Conservation (phyloP, 2,329 filamentous ascomycete species). For the Hypoxylon rubiginosum region DNA sequence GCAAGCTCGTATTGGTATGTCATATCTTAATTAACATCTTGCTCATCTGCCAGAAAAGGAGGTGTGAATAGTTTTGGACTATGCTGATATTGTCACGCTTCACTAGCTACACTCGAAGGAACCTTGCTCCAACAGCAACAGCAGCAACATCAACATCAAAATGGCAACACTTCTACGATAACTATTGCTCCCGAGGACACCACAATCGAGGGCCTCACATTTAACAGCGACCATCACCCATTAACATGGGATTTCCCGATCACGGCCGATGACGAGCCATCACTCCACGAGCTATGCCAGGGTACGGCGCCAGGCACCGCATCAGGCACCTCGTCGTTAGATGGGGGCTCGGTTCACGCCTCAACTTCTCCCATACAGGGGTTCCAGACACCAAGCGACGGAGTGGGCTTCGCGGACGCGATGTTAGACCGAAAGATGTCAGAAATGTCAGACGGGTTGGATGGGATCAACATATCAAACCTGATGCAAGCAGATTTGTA, state of each 20-base stretch:
- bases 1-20: slow-evolving; percentile 45
- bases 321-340: slow-evolving; percentile 35
- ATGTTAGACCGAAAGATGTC: slow-evolving; percentile 29
- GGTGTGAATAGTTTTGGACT: neutral
- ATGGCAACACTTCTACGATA: slow-evolving; percentile 21
- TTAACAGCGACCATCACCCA: slow-evolving; percentile 26
- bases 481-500: slow-evolving; percentile 43
- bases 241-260: slow-evolving; percentile 41
- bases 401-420: slow-evolving; percentile 27
- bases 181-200: slow-evolving; percentile 27
- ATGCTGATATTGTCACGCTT: slow-evolving; percentile 13
- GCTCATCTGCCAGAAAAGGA: neutral
- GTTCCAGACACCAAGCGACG: slow-evolving; percentile 34
- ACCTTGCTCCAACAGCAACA: slow-evolving; percentile 35
- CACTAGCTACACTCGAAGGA: slow-evolving; percentile 39
- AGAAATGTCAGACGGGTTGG: slow-evolving; percentile 33
- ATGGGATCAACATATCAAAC: slow-evolving; percentile 40
- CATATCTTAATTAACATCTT: neutral
- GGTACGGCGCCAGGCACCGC: slow-evolving; percentile 22
- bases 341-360: slow-evolving; percentile 35
- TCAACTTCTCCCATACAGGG: slow-evolving; percentile 41
- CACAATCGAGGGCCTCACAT: slow-evolving; percentile 31
- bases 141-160: slow-evolving; percentile 20
- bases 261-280: slow-evolving; percentile 21
- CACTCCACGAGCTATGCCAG: slow-evolving; percentile 33